Base-by-base conservation (phyloP, 176 grass and related monocot species). In the Secale cereale region DNA sequence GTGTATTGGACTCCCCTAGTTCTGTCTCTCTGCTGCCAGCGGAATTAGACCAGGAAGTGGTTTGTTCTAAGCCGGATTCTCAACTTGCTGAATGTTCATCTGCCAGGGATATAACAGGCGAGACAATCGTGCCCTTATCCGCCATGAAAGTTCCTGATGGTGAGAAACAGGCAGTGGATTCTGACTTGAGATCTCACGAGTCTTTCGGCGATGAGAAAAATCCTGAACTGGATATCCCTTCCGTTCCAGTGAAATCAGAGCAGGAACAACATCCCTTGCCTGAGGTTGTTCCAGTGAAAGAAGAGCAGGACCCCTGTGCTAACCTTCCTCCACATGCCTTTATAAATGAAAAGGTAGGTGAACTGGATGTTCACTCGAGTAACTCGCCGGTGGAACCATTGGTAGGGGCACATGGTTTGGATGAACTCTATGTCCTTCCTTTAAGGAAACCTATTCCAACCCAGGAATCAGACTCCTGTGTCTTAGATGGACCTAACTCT, bases 201-300 rank as follows among this genome's bases (percentile, higher is more conserved):
- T 85, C 73, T 75, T 78, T 74, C 62, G n/a, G 32, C 76, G 82
- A 78, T 78, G 73, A 63, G 82, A 85, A 59, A 83, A 82, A 32
- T 32, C 68, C 23, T 85, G 86, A 93, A 86, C 59, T 81, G 37
- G 48, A 46, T 67, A 35, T 32, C 12, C 19, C 78, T 74, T 83
- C 85, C 31, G 60, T 84, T 84, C 76, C 81, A 76, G 63, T 84
- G 46, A 71, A 76, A 87, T 14, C 63, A 69, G 81, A 76, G 69
- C 60, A 54, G 50, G 61, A 84, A 84, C 85, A 10, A 23, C 69
- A n/a, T 31, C 39, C 31, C 8, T 91, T 76, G 16, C 28, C 36
- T 74, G 68, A 12, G 75, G 66, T 79, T 62, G 78, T 69, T 77
- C 33, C 71, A 87, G 77, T 65, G 62, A 63, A 85, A 71, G 76